These are phyloP conservation scores for Allium sativum DNA, from an alignment of 106 monocot species.

Conservation along the genomic window DNA sequence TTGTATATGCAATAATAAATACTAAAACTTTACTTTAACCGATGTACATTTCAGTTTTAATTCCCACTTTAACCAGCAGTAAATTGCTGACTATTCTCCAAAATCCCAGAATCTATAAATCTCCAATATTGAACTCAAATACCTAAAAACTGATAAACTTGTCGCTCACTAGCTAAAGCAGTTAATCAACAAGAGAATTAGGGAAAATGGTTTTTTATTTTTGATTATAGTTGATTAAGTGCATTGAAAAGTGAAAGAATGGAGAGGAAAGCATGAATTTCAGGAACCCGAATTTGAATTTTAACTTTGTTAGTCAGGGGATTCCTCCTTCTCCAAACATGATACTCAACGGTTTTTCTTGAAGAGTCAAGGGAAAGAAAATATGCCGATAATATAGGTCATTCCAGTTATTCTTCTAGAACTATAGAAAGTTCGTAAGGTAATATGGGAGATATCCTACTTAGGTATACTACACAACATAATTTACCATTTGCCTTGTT, in stretches of 20 bases:
- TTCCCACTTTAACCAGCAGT: no score
- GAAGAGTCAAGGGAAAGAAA: constrained; percentile 36
- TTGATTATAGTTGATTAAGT: no score
- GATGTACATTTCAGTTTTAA: no score
- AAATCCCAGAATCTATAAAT: no score
- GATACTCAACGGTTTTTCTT: constrained; percentile 3
- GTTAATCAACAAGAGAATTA: no score
- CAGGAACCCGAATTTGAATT: constrained; percentile 12
- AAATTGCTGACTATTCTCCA: no score
- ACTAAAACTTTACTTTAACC: no score
- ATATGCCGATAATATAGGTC: constrained; percentile 3
- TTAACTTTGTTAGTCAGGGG: constrained; percentile 3
- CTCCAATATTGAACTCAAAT: no score
- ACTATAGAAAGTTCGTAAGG: neutral
- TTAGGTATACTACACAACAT: neutral
- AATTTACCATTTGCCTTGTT: neutral
- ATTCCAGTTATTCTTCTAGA: neutral
- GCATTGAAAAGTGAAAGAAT: constrained; percentile 15
- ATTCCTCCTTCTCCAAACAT: constrained; percentile 2
- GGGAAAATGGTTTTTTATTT: no score
- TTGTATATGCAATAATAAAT: no score
- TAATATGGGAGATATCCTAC: neutral
- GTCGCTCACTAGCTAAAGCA: no score
- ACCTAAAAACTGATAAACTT: no score
- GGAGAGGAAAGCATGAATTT: constrained; percentile 8